These are phyloP conservation scores for Pistacia atlantica DNA, from an alignment of 345 rosid species.

Conservation along the genomic window DNA sequence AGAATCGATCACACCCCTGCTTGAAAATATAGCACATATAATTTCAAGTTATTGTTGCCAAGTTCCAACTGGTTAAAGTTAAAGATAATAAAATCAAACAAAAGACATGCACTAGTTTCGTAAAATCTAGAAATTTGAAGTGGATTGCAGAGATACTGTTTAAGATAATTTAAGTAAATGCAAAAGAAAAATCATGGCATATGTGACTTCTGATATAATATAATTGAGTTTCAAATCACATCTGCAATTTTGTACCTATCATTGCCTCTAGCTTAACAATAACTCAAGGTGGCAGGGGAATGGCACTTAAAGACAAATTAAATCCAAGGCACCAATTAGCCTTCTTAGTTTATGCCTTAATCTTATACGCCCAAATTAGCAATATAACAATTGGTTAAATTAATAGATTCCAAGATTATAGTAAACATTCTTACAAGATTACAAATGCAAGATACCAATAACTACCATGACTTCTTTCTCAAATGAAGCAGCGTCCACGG, in stretches of 20 bases:
- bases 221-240: neutral
- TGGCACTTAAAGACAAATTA: neutral
- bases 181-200: too few species aligned
- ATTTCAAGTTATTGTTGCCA: too few species aligned
- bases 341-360: neutral
- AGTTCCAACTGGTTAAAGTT: too few species aligned
- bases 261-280: neutral
- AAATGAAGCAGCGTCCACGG: constrained; percentile 6
- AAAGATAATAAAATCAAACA: too few species aligned
- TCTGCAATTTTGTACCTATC: neutral
- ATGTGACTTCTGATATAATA: neutral
- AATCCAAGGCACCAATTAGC: neutral
- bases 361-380: neutral
- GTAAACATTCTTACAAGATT: neutral
- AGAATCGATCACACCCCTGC: too few species aligned
- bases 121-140: too few species aligned
- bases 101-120: too few species aligned
- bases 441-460: neutral
- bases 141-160: too few species aligned
- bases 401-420: constrained; percentile 4
- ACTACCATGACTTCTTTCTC: neutral
- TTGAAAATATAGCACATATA: too few species aligned
- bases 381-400: neutral
- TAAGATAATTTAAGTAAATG: too few species aligned
- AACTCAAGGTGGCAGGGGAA: neutral